phyloP scores from a whole-genome alignment of 2,329 filamentous ascomycete genomes.

The Aureobasidium uvarum region DNA sequence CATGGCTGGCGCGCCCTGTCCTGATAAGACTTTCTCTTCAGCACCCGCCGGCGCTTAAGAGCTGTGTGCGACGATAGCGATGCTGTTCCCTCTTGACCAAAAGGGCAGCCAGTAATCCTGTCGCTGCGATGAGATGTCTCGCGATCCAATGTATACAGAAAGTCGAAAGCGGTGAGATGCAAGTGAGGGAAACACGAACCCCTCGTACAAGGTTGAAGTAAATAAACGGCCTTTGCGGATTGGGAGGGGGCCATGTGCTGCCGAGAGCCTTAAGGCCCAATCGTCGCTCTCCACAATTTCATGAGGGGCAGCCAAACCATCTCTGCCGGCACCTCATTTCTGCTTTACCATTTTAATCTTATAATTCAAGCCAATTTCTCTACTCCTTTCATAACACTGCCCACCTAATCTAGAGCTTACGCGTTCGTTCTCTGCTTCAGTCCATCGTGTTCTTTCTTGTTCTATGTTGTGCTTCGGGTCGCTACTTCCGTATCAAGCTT shows the following conservation, averaged over 20 bases:
- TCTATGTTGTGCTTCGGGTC: not conserved
- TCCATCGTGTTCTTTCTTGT: not conserved
- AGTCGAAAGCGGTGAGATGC: conserved; percentile 14
- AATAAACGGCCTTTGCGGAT: conserved; percentile 8
- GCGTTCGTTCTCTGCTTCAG: not conserved
- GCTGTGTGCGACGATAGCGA: not conserved
- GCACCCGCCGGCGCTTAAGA: conserved; percentile 16
- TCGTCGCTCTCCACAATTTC: conserved; percentile 3
- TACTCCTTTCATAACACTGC: not conserved
- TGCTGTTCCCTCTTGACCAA: not conserved
- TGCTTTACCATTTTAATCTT: conserved; percentile 1
- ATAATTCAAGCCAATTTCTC: not conserved
- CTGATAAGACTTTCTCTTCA: not conserved
- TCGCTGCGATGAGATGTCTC: conserved; percentile 11
- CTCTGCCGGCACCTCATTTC: conserved; percentile 10
- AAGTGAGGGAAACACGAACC: conserved; percentile 1
- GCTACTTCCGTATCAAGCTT: not conserved
- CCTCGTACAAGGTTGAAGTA: conserved; percentile 5
- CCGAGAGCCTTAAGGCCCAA: conserved; percentile 11
- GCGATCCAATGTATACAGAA: not conserved
- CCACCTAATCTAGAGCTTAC: conserved; percentile 1
- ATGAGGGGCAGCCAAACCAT: conserved; percentile 1
- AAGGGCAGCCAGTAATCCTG: not conserved
- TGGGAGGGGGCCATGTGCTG: not conserved
- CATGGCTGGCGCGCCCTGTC: conserved; percentile 28